phyloP scores from a whole-genome alignment of 2,329 filamentous ascomycete genomes.

The Clonostachys byssicola region DNA sequence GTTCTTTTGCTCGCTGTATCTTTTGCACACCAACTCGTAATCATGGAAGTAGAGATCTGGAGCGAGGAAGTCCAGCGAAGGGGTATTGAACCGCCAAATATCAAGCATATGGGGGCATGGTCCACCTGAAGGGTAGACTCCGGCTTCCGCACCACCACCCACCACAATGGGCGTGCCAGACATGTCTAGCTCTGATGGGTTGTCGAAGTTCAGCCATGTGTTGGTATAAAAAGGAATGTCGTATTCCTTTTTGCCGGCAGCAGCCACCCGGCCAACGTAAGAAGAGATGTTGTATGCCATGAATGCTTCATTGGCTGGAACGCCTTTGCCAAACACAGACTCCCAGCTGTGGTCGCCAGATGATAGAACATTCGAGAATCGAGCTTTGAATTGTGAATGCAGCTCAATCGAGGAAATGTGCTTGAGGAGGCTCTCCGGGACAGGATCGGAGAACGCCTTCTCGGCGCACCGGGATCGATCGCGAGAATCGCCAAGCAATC shows the following conservation, averaged over 20 bases:
- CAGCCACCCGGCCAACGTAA: constrained; percentile 25
- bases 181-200: constrained; percentile 18
- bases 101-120: constrained; percentile 24
- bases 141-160: constrained; percentile 26
- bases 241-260: constrained; percentile 24
- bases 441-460: constrained; percentile 26
- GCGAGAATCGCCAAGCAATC: constrained; percentile 45
- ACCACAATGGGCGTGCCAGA: constrained; percentile 21
- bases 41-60: constrained; percentile 45
- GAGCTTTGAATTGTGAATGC: constrained; percentile 6
- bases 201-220: constrained; percentile 25
- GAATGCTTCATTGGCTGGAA: constrained; percentile 24
- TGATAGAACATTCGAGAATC: constrained; percentile 13
- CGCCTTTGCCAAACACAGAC: constrained; percentile 20
- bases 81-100: constrained; percentile 32
- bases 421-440: constrained; percentile 18
- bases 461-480: constrained; percentile 37
- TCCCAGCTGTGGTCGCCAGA: constrained; percentile 20
- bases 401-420: constrained; percentile 14
- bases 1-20: constrained; percentile 29
- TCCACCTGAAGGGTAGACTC: constrained; percentile 29
- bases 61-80: constrained; percentile 36
- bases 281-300: constrained; percentile 27
- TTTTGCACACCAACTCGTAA: constrained; percentile 34
- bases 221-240: constrained; percentile 26